Evolutionary conservation across 2,329 filamentous ascomycete species (phyloP), one percentile per base, ranked within the genome.

Genomic region (Nannizzia gypsea): DNA sequence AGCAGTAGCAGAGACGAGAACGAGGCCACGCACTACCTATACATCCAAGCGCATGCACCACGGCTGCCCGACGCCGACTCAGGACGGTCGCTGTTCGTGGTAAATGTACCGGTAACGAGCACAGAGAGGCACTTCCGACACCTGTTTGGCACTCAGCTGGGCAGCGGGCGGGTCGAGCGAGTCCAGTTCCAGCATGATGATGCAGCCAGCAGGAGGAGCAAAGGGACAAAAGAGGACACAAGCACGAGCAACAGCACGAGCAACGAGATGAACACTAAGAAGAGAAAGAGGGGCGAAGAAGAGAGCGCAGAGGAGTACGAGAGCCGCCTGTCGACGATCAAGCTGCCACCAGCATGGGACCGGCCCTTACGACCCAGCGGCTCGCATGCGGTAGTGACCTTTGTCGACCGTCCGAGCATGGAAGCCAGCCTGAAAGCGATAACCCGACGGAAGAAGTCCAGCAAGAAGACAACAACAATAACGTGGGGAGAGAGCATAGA

Each of bases 91-190:
- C 80, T 99, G 17, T 99, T 96, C 74, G 71, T 95, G n/a, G 88
- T 91, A 64, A 97, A 99, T 68, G 76, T 95, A 0, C 93, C 93
- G 5, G 79, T 87, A 63, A 91, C 96, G 70, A 86, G 89, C 61
- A 95, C 89, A 3, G 85, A 89, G 60, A 72, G 78, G 0, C 88
- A 91, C 67, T 80, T 97, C 46, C 85, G 89, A 50, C 79, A 84
- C 46, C 76, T 97, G 0, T 95, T 97, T 66, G 76, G 83, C 0
- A 78, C 81, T 0, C 81, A 95, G 15, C 80, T 96, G 0, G 87
- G 89, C 6, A 84, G 87, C 0, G 88, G 88, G 2, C 81, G 87
- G 54, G 87, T 97, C 55, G 89, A 95, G 72, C 79, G 77, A 58
- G 86, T 95, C 3, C 77, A 81, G 0, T 96, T 97, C 64, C 87